Conservation (phyloP, 1,284 basidiomycete species). For the Sparassis latifolia region DNA sequence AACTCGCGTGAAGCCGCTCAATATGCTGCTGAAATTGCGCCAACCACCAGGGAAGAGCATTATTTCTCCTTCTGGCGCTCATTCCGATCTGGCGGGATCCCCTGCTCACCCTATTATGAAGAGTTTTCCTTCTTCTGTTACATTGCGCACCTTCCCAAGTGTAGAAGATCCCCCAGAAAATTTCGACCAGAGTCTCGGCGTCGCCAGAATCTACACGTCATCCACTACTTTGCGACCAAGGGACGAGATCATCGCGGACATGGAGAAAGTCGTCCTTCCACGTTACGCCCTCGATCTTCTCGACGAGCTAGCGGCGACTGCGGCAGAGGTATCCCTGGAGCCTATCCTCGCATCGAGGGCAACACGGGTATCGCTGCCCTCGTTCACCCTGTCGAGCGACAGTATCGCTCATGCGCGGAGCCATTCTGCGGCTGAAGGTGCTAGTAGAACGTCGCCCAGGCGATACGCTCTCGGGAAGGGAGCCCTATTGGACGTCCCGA, state of each 20-base stretch:
- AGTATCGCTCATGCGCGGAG: too few species aligned
- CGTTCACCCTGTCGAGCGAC: too few species aligned
- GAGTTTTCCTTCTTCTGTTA: not conserved
- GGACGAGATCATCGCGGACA: slow-evolving; percentile 14
- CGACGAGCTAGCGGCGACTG: slow-evolving; percentile 15
- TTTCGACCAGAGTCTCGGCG: not conserved
- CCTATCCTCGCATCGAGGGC: not conserved
- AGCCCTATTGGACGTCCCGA: too few species aligned
- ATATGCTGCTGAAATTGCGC: not conserved
- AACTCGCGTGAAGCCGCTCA: not conserved
- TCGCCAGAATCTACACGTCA: slow-evolving; percentile 13
- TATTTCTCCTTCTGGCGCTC: not conserved
- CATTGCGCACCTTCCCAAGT: not conserved
- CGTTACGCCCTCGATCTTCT: slow-evolving; percentile 20
- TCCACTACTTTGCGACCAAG: slow-evolving; percentile 9
- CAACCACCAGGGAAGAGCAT: not conserved
- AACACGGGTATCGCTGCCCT: too few species aligned
- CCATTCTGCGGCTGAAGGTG: too few species aligned
- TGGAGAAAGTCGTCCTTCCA: slow-evolving; percentile 15
- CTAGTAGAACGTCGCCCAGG: too few species aligned
- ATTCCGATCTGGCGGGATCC: not conserved
- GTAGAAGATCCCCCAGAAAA: not conserved
- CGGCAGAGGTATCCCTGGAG: slow-evolving; percentile 13
- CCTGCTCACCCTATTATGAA: not conserved
- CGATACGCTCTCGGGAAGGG: too few species aligned